Evolutionary conservation across 2,329 filamentous ascomycete species (phyloP).

Genomic region (Fusarium sp.): DNA sequence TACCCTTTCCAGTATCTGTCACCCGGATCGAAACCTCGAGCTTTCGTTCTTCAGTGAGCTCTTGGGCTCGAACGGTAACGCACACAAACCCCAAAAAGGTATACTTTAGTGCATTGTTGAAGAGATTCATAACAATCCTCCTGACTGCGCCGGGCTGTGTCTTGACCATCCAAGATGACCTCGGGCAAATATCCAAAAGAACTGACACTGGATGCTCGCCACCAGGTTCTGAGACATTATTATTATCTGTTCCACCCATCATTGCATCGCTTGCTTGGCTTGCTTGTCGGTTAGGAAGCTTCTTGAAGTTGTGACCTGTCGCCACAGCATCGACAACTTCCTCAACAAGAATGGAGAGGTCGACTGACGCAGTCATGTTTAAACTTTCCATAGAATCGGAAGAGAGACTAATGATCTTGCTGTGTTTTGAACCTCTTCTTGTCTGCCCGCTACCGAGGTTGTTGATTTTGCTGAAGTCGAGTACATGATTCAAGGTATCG

Average conservation of each 20-base stretch:
- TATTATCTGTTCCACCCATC: slow-evolving; percentile 5
- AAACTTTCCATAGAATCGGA: slow-evolving; percentile 52
- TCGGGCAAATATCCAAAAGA: slow-evolving; percentile 63
- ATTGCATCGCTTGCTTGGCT: slow-evolving; percentile 17
- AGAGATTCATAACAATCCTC: slow-evolving; percentile 73
- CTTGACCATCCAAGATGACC: slow-evolving; percentile 63
- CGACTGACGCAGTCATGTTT: slow-evolving; percentile 51
- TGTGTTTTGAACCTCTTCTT: slow-evolving; percentile 38
- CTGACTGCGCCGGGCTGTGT: slow-evolving; percentile 65
- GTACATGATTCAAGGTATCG: slow-evolving; percentile 64
- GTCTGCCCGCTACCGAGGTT: slow-evolving; percentile 49
- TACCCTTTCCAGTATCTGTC: slow-evolving; percentile 74
- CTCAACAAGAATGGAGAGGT: slow-evolving; percentile 53
- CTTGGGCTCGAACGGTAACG: slow-evolving; percentile 52
- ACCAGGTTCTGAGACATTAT: slow-evolving; percentile 26
- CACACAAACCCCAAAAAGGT: slow-evolving; percentile 66
- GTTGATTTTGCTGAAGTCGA: slow-evolving; percentile 60
- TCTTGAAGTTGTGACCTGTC: slow-evolving; percentile 56
- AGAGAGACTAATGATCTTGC: slow-evolving; percentile 40
- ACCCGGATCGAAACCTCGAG: slow-evolving; percentile 60
- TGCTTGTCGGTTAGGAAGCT: slow-evolving; percentile 10
- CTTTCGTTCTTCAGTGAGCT: slow-evolving; percentile 37
- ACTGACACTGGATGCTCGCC: slow-evolving; percentile 57
- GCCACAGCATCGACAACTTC: slow-evolving; percentile 58
- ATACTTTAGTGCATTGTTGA: slow-evolving; percentile 74